These are phyloP conservation scores for Endothia cerciana DNA, from an alignment of 2,329 filamentous ascomycete species.

Conservation along the genomic window DNA sequence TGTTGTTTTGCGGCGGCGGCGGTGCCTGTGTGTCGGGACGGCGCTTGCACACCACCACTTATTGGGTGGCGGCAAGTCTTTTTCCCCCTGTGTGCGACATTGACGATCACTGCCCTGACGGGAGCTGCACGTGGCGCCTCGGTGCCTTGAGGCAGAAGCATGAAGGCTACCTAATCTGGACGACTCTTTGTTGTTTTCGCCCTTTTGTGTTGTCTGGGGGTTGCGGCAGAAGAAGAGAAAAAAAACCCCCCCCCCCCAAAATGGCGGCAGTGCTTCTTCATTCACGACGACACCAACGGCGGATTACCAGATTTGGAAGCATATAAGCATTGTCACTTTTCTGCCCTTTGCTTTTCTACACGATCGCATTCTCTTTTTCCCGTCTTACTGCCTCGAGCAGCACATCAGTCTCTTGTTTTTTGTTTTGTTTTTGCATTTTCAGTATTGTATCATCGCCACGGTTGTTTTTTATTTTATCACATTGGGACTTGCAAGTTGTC, in stretches of 20 bases:
- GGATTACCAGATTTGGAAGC: not conserved
- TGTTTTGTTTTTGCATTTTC: not conserved
- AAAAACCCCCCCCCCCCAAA: too few species aligned
- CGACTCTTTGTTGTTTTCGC: not conserved
- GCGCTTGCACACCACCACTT: conserved; percentile 5
- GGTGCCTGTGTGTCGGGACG: not conserved
- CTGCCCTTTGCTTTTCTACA: not conserved
- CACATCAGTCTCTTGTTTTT: not conserved
- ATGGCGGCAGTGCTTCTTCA: not conserved
- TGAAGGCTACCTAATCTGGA: too few species aligned
- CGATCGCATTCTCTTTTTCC: not conserved
- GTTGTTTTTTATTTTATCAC: not conserved
- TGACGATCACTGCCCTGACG: not conserved
- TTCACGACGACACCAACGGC: not conserved
- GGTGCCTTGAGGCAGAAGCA: too few species aligned
- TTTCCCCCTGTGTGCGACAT: not conserved
- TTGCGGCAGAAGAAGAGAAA: not conserved
- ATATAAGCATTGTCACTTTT: not conserved
- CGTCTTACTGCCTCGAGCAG: not conserved
- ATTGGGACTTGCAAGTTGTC: too few species aligned
- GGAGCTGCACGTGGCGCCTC: not conserved
- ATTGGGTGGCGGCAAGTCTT: not conserved
- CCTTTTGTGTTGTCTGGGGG: not conserved
- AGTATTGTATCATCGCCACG: not conserved
- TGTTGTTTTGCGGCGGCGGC: not conserved